Evolutionary conservation across 495 filamentous ascomycete genomes (phyloP).

Genomic region (Hypoxylon intermedium): DNA sequence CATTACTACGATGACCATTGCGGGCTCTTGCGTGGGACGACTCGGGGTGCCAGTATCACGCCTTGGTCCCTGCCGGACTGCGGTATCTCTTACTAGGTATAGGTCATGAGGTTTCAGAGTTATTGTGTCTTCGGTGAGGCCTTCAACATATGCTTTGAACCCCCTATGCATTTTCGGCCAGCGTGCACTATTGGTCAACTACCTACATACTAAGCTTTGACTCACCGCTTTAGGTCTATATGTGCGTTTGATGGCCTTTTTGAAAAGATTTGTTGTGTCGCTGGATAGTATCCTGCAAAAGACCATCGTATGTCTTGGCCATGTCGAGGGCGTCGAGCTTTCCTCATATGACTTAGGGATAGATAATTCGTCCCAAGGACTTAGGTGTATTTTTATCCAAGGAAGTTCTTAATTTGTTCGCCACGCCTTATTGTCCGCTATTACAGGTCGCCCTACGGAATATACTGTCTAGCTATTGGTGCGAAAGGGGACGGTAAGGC

Average conservation of each 20-base stretch:
- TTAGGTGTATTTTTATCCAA: too few relatives aligned
- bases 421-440: slow-evolving; percentile 15
- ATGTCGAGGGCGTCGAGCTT: slow-evolving; percentile 6
- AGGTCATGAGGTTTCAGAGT: background rate
- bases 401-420: too few relatives aligned
- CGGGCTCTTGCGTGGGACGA: slow-evolving; percentile 14
- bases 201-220: slow-evolving; percentile 13
- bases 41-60: slow-evolving; percentile 21
- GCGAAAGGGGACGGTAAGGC: slow-evolving; percentile 23
- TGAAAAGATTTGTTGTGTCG: too few relatives aligned
- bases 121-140: slow-evolving; percentile 24
- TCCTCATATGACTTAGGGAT: slow-evolving; percentile 5
- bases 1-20: slow-evolving; percentile 23
- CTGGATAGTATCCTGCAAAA: slow-evolving; percentile 17
- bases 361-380: slow-evolving; percentile 5
- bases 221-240: background rate
- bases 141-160: background rate
- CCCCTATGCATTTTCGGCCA: background rate
- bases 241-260: slow-evolving; percentile 1
- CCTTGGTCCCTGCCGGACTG: background rate
- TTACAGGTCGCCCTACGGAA: slow-evolving; percentile 16
- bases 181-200: background rate
- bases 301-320: background rate
- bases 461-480: slow-evolving; percentile 29
- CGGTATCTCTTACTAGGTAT: slow-evolving; percentile 14